A percentile compares a stretch with the other conserved stretches of the same genome.
Evolutionary conservation across 2,329 filamentous ascomycete species (phyloP).

Genomic region (Penicillium sp.): DNA sequence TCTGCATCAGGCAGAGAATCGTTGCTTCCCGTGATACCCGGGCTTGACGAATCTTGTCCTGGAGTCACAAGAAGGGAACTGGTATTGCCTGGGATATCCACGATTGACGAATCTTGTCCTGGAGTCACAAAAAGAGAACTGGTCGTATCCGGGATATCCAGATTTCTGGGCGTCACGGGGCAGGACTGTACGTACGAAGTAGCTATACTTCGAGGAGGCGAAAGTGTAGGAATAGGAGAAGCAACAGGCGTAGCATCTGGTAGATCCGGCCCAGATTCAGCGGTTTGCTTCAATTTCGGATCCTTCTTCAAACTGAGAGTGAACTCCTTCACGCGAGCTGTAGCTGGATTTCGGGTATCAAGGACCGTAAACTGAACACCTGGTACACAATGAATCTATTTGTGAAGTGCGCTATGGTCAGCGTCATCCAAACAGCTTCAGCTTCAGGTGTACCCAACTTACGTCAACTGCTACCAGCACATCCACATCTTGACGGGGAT

Average conservation of each 20-base stretch:
- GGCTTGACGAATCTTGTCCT: neutral
- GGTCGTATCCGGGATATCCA: neutral
- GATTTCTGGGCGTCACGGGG: neutral
- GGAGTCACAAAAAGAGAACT: neutral
- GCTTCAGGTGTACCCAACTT: constrained; percentile 8
- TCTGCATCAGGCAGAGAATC: neutral
- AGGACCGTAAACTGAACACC: constrained; percentile 28
- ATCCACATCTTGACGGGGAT: constrained; percentile 25
- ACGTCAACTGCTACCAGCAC: constrained; percentile 37
- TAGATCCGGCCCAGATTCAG: no score
- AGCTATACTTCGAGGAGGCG: neutral
- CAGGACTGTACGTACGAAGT: neutral
- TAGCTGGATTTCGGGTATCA: constrained; percentile 9
- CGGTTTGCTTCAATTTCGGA: no score
- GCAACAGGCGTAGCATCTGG: no score
- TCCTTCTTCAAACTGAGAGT: neutral
- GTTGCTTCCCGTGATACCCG: neutral
- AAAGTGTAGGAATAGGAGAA: neutral
- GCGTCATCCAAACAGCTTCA: neutral
- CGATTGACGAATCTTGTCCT: neutral
- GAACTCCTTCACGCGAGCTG: neutral
- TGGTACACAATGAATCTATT: constrained; percentile 30
- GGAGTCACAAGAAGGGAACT: neutral
- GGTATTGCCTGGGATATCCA: neutral
- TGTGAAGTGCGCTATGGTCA: neutral